These are phyloP conservation scores for Cordia subcordata DNA, from an alignment of 257 asterid species.

Conservation along the genomic window DNA sequence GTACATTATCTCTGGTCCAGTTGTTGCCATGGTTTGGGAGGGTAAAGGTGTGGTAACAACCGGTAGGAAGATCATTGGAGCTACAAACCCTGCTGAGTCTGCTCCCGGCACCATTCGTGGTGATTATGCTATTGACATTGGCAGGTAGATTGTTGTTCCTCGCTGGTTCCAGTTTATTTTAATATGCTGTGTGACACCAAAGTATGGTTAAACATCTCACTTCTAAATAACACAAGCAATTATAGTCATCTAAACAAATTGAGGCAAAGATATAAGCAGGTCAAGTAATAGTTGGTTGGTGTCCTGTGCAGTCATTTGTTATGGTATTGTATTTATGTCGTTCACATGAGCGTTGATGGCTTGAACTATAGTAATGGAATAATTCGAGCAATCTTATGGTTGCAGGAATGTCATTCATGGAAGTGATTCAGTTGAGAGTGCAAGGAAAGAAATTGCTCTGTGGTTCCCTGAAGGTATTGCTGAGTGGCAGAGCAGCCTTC, in stretches of 20 bases:
- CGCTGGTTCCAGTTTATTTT: too few relatives aligned
- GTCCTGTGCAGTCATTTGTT: too few relatives aligned
- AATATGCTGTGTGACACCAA: too few relatives aligned
- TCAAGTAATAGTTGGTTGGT: too few relatives aligned
- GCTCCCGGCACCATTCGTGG: conserved; percentile 98
- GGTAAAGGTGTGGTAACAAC: conserved; percentile 85
- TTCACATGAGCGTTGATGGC: not conserved
- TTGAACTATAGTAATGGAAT: not conserved
- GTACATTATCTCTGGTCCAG: conserved; percentile 92
- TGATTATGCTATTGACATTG: conserved; percentile 80
- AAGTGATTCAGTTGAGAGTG: conserved; percentile 91
- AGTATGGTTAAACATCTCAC: too few relatives aligned
- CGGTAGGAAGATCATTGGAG: conserved; percentile 94
- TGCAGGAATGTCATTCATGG: conserved; percentile 93
- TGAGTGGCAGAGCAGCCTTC: conserved; percentile 82
- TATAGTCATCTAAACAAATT: too few relatives aligned
- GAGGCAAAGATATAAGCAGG: too few relatives aligned
- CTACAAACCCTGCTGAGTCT: conserved; percentile 90
- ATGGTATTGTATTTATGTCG: too few relatives aligned
- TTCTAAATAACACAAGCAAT: too few relatives aligned
- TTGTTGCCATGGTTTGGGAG: conserved; percentile 98
- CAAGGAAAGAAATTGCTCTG: conserved; percentile 81
- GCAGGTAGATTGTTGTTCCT: conserved; percentile 48
- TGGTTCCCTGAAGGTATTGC: conserved; percentile 95
- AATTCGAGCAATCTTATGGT: not conserved